Percentiles rank a stretch among this genome's conserved stretches.
Conservation (phyloP, 768 basidiomycete species). For the Trametes gibbosa region DNA sequence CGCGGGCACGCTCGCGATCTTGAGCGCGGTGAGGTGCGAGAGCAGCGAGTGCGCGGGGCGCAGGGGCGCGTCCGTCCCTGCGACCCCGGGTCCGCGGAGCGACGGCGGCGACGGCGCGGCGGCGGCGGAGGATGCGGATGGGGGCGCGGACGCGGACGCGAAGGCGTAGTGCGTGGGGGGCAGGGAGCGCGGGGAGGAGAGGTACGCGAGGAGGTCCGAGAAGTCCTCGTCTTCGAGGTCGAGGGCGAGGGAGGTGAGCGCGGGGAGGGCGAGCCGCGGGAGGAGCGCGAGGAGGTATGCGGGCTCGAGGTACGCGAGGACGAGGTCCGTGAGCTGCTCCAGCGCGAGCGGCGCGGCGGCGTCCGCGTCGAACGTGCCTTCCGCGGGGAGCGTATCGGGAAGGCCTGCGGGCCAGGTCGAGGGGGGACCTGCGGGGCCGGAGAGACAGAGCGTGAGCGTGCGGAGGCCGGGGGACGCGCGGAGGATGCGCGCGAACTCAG, state of each 20-base stretch:
- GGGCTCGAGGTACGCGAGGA: constrained; percentile 32
- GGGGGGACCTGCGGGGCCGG: constrained; percentile 51
- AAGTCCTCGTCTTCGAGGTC: constrained; percentile 58
- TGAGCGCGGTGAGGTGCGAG: constrained; percentile 47
- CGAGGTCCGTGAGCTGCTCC: constrained; percentile 28
- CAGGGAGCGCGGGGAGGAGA: constrained; percentile 40
- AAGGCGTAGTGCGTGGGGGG: not conserved
- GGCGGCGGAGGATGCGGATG: not conserved
- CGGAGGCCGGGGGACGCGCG: constrained; percentile 50
- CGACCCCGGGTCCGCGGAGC: constrained; percentile 14
- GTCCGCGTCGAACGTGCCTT: constrained; percentile 9
- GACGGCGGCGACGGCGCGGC: not conserved
- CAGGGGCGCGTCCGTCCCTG: not conserved
- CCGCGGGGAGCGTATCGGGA: not conserved
- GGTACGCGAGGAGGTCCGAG: constrained; percentile 43
- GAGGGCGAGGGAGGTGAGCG: constrained; percentile 40
- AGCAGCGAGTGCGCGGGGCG: constrained; percentile 41
- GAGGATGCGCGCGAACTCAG: constrained; percentile 51
- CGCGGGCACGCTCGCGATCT: constrained; percentile 51
- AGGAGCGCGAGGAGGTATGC: constrained; percentile 34
- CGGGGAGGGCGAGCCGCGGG: constrained; percentile 34
- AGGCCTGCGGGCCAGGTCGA: constrained; percentile 33
- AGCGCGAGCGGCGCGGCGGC: constrained; percentile 20
- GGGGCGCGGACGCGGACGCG: not conserved
- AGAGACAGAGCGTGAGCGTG: constrained; percentile 49